Conservation (phyloP, 495 filamentous ascomycete species). For the Hypoxylon lienhwacheense region DNA sequence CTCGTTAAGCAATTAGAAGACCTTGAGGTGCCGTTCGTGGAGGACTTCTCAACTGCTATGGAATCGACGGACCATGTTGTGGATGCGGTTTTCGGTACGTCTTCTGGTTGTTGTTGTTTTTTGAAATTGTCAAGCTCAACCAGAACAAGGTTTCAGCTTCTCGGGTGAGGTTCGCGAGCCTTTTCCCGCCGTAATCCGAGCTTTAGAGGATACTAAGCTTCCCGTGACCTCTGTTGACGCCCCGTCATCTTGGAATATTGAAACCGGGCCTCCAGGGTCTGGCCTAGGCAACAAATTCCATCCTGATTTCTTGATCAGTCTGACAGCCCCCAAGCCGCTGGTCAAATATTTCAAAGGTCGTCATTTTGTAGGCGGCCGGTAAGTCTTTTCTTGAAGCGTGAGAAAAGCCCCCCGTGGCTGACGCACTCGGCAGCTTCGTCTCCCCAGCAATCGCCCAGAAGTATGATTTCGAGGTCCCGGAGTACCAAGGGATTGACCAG, state of each 20-base stretch:
- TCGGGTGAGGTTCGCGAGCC: constrained; percentile 89
- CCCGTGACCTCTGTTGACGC: constrained; percentile 89
- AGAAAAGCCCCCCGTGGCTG: constrained; percentile 13
- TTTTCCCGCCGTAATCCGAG: constrained; percentile 76
- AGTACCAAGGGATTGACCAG: constrained; percentile 88
- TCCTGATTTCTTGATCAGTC: constrained; percentile 75
- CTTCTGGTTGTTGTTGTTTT: constrained; percentile 9
- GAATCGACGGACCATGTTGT: constrained; percentile 74
- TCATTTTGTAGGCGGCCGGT: constrained; percentile 86
- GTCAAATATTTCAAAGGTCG: constrained; percentile 78
- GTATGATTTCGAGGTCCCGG: constrained; percentile 80
- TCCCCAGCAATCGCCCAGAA: constrained; percentile 77
- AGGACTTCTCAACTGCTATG: constrained; percentile 72
- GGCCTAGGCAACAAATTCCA: constrained; percentile 80
- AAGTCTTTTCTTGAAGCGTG: constrained; percentile 29
- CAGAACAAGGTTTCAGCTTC: constrained; percentile 77
- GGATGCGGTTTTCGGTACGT: constrained; percentile 87
- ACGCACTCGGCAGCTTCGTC: constrained; percentile 66
- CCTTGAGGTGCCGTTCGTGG: constrained; percentile 80
- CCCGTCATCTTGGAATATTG: constrained; percentile 91
- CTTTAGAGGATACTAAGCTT: constrained; percentile 68
- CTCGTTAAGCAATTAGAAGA: constrained; percentile 80
- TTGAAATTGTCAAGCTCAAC: constrained; percentile 22
- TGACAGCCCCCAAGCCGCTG: constrained; percentile 95
- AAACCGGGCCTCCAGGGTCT: constrained; percentile 73